Percentiles rank a stretch among this genome's conserved stretches.
phyloP scores from a whole-genome alignment of 257 asterid species.

The Capsicum pubescens region DNA sequence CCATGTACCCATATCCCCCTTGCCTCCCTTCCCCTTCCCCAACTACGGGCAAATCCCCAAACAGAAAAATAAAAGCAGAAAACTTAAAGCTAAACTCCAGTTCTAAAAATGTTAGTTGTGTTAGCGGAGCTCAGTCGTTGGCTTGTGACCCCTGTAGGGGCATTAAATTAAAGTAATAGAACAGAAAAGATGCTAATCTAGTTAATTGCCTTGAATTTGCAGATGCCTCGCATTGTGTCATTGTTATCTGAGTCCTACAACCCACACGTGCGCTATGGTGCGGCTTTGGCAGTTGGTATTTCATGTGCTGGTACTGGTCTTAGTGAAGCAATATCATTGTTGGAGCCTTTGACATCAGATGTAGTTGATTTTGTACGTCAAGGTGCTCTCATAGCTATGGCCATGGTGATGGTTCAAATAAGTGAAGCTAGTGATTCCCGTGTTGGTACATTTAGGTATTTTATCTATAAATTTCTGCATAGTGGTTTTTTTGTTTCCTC shows the following conservation, averaged over 20 bases:
- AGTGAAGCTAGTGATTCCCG: constrained; percentile 97
- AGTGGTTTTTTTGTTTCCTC: background rate
- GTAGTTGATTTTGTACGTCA: constrained; percentile 98
- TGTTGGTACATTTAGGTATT: constrained; percentile 92
- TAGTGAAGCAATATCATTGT: constrained; percentile 91
- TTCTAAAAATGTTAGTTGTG: background rate
- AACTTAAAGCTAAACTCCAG: background rate
- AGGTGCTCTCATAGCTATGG: constrained; percentile 98
- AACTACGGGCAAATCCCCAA: background rate
- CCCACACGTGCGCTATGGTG: constrained; percentile 98
- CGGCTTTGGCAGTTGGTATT: constrained; percentile 96
- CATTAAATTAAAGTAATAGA: background rate
- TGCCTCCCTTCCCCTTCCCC: background rate
- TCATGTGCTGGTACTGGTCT: constrained; percentile 98
- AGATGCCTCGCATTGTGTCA: constrained; percentile 95
- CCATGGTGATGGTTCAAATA: constrained; percentile 96
- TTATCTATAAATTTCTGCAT: background rate
- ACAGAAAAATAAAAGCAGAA: background rate
- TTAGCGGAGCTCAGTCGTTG: background rate
- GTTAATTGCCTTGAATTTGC: constrained; percentile 38
- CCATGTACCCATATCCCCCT: background rate
- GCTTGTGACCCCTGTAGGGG: background rate
- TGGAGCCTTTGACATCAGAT: constrained; percentile 94
- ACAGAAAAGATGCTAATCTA: background rate
- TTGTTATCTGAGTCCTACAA: constrained; percentile 95